Conservation (phyloP, 2,329 filamentous ascomycete species). For the Corinectria fuckeliana region DNA sequence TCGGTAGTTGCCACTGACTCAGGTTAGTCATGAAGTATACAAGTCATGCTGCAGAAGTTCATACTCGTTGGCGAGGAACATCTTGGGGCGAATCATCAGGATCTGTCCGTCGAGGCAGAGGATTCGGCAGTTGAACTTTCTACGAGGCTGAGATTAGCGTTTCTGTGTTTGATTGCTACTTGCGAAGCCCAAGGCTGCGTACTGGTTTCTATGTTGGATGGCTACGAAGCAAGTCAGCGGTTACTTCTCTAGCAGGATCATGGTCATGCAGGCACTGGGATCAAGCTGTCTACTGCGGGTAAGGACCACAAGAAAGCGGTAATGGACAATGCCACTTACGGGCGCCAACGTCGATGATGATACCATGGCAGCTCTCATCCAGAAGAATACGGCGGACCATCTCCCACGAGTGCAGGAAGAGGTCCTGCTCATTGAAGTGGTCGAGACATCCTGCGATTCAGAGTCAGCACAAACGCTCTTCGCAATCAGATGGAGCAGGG, state of each 20-base stretch:
- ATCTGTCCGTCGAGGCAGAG: slow-evolving; percentile 65
- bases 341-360: slow-evolving; percentile 44
- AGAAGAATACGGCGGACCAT: slow-evolving; percentile 42
- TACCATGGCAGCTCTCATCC: slow-evolving; percentile 46
- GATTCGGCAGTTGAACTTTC: slow-evolving; percentile 48
- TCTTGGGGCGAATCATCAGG: slow-evolving; percentile 73
- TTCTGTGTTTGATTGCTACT: not conserved
- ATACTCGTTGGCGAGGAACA: not conserved
- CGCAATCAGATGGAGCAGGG: slow-evolving; percentile 12
- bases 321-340: not conserved
- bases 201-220: not conserved
- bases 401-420: slow-evolving; percentile 43
- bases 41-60: slow-evolving; percentile 55
- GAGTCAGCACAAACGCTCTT: not conserved
- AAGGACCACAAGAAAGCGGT: slow-evolving; percentile 39
- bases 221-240: not conserved
- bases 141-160: not conserved
- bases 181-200: not conserved
- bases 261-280: too few relatives aligned
- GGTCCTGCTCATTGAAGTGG: slow-evolving; percentile 62
- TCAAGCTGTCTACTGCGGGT: too few relatives aligned
- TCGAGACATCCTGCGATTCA: slow-evolving; percentile 58
- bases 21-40: slow-evolving; percentile 55
- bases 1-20: slow-evolving; percentile 38
- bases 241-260: not conserved